phyloP scores from a whole-genome alignment of 2,329 filamentous ascomycete species.

The Phialophora verrucosa region DNA sequence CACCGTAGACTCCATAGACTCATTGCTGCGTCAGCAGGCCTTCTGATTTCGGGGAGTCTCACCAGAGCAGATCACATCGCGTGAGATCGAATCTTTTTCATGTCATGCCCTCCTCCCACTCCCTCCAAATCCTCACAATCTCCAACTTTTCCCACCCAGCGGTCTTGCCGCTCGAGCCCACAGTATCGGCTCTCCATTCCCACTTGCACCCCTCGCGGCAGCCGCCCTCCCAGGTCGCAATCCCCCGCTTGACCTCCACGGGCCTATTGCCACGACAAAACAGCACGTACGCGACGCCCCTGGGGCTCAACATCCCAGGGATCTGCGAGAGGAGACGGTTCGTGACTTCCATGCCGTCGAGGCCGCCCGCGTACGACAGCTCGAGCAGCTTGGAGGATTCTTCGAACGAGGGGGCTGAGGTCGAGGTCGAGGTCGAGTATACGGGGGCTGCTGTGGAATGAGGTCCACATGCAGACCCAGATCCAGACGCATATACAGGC shows the following conservation, averaged over 20 bases:
- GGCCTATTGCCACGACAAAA: conserved; percentile 92
- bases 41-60: neutral
- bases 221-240: conserved; percentile 60
- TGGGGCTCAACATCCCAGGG: conserved; percentile 64
- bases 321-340: conserved; percentile 75
- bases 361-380: conserved; percentile 85
- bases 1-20: neutral
- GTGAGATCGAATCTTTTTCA: neutral
- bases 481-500: neutral
- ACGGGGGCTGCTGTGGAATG: neutral
- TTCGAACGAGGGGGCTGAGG: conserved; percentile 61
- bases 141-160: conserved; percentile 95
- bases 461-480: conserved; percentile 43
- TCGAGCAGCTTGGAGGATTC: conserved; percentile 82
- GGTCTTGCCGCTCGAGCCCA: conserved; percentile 81
- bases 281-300: conserved; percentile 86
- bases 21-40: neutral
- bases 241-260: conserved; percentile 68
- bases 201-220: conserved; percentile 3
- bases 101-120: conserved; percentile 8
- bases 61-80: neutral
- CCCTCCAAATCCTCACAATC: conserved; percentile 82
- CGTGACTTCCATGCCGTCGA: conserved; percentile 93
- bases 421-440: neutral
- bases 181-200: conserved; percentile 75